Evolutionary conservation across 2,329 filamentous ascomycete species (phyloP), one percentile per base, ranked within the genome.

Genomic region (Colletotrichum cereale): DNA sequence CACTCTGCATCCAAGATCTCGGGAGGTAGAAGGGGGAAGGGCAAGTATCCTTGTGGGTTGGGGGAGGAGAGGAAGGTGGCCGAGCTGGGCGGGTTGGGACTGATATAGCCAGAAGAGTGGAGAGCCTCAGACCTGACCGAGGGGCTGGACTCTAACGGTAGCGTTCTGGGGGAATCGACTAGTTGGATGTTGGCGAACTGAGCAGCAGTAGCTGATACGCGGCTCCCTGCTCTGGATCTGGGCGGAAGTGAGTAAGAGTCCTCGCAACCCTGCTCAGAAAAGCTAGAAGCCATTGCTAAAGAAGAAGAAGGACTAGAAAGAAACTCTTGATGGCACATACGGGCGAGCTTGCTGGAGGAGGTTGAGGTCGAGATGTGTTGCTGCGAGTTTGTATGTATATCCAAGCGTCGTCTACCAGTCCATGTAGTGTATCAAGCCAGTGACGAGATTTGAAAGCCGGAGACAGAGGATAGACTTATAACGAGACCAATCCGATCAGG

Each of bases 191-290:
- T 76, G 72, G 75, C 76, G 55, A 77, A 74, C 62, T 74, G 73
- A 60, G 75, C 74, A 63, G 74, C 72, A 72, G 75, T 78, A 55
- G 78, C 76, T 71, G 79, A 78, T 72, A 76, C 77, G 72, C 75
- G 73, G 76, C 77, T 77, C 72, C 75, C 76, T 72, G 74, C 74
- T 76, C 76, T 76, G 74, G 77, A 80, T 74, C 79, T 80, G 76
- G 78, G 77, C 71, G 75, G 76, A 73, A 75, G 80, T 81, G 79
- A 81, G 80, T 77, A 75, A 78, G 75, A 75, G 75, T 78, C 74
- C 76, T 78, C 76, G 74, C 72, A 74, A 71, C 64, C 71, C 67
- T 74, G 75, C 72, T 75, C 77, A 73, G 74, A 75, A 73, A 66
- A 73, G 72, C 73, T 77, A 66, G 64, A 74, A 74, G 77, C 77